Percentiles rank a stretch among this genome's conserved stretches.
phyloP scores from a whole-genome alignment of 148 eudicot genomes.

The Euryodendron excelsum region DNA sequence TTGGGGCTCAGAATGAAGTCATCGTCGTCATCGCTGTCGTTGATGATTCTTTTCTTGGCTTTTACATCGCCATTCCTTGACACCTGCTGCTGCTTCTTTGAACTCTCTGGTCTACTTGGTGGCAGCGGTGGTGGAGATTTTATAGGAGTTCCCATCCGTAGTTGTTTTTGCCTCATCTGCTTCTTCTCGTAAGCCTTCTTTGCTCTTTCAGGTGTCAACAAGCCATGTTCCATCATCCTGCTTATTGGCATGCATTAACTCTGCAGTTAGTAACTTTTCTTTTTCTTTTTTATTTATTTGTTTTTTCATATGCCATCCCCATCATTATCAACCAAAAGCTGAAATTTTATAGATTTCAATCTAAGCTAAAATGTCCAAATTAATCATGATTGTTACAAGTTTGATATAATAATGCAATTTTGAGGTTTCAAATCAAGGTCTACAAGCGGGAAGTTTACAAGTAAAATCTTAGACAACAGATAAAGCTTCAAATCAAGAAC shows the following conservation, averaged over 20 bases:
- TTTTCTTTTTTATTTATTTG: not conserved
- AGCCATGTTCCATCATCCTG: constrained; percentile 96
- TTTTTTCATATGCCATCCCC: not conserved
- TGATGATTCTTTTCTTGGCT: constrained; percentile 50
- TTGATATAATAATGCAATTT: not conserved
- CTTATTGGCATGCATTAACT: constrained; percentile 11
- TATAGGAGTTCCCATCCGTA: constrained; percentile 62
- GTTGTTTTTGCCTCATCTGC: constrained; percentile 77
- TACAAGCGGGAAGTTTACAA: not conserved
- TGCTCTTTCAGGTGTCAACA: constrained; percentile 74
- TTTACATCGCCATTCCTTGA: constrained; percentile 62
- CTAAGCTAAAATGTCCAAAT: not conserved
- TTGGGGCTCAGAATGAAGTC: constrained; percentile 63
- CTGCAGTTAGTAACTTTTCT: not conserved
- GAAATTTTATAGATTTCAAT: not conserved
- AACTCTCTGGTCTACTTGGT: constrained; percentile 52
- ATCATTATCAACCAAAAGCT: not conserved
- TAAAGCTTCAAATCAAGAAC: no score
- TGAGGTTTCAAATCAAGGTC: not conserved
- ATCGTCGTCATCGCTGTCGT: constrained; percentile 56
- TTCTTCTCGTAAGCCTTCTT: constrained; percentile 80
- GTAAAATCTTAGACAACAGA: no score
- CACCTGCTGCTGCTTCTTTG: constrained; percentile 38
- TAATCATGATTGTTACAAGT: not conserved
- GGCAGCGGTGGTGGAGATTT: constrained; percentile 44